These are phyloP conservation scores for Phytophthora boehmeriae DNA, from an alignment of 352 stramenopile species.

Conservation along the genomic window DNA sequence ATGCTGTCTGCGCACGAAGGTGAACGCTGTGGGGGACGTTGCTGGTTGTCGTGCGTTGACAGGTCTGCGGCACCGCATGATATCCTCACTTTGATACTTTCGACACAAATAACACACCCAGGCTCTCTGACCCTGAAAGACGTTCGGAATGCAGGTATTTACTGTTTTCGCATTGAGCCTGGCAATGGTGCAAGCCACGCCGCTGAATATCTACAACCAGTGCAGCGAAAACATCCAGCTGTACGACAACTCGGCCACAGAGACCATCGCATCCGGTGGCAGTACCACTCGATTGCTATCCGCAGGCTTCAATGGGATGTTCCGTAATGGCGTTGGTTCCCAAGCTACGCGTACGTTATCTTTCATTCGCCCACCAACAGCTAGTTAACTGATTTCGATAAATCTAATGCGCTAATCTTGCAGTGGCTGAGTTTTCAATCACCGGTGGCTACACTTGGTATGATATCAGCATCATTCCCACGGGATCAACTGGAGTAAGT, in stretches of 20 bases:
- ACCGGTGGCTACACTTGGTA: constrained; percentile 43
- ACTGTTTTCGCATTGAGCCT: constrained; percentile 17
- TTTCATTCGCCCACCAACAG: neutral
- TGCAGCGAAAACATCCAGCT: constrained; percentile 52
- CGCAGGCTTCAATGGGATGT: constrained; percentile 60
- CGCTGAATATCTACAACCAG: constrained; percentile 58
- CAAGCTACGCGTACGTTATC: constrained; percentile 43
- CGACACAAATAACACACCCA: neutral
- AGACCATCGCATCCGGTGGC: constrained; percentile 39
- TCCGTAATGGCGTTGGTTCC: constrained; percentile 49
- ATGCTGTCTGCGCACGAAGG: neutral
- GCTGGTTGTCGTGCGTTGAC: constrained; percentile 5
- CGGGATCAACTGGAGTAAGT: constrained; percentile 36
- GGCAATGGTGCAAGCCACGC: constrained; percentile 23
- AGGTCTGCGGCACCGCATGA: neutral
- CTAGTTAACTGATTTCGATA: neutral
- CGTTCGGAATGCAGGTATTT: constrained; percentile 17
- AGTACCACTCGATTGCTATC: constrained; percentile 41
- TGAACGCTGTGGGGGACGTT: neutral
- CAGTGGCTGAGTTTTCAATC: constrained; percentile 56
- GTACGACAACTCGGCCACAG: constrained; percentile 59
- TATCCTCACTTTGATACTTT: constrained; percentile 20
- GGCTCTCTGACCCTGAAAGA: neutral
- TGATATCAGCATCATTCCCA: constrained; percentile 61
- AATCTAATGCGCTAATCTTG: constrained; percentile 15